These are phyloP conservation scores for Neurospora sp. DNA, from an alignment of 495 filamentous ascomycete genomes.

Conservation along the genomic window DNA sequence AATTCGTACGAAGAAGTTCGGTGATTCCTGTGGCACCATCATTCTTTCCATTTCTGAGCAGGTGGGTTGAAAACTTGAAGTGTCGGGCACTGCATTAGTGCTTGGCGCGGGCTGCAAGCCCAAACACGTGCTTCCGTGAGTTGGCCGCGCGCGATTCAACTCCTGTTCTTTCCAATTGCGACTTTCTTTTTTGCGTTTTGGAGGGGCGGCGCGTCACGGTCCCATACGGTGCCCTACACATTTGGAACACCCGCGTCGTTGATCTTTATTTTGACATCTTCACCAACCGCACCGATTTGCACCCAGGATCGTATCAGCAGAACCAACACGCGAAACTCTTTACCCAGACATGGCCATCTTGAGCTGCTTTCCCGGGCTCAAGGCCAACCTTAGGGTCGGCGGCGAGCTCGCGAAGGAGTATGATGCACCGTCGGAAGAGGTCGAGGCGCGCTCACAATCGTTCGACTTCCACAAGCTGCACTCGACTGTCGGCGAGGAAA, in stretches of 20 bases:
- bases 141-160: neutral
- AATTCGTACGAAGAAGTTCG: neutral
- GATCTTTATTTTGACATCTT: neutral
- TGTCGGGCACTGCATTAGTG: neutral
- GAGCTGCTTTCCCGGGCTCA: slow-evolving; percentile 17
- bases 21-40: neutral
- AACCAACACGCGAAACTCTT: neutral
- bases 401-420: slow-evolving; percentile 20
- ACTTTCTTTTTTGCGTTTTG: too few relatives aligned
- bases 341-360: slow-evolving; percentile 25
- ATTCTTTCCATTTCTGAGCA: neutral
- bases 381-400: slow-evolving; percentile 15
- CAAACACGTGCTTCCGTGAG: neutral
- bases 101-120: neutral
- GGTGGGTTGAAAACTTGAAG: neutral
- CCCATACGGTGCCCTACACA: too few relatives aligned
- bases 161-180: too few relatives aligned
- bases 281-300: neutral
- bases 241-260: neutral
- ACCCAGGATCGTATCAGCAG: neutral
- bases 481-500: neutral
- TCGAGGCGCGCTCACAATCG: slow-evolving; percentile 5
- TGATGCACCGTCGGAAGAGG: neutral
- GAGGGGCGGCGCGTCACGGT: too few relatives aligned
- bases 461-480: neutral